Base-by-base conservation (phyloP, 257 asterid genomes). In the Nicotiana attenuata region DNA sequence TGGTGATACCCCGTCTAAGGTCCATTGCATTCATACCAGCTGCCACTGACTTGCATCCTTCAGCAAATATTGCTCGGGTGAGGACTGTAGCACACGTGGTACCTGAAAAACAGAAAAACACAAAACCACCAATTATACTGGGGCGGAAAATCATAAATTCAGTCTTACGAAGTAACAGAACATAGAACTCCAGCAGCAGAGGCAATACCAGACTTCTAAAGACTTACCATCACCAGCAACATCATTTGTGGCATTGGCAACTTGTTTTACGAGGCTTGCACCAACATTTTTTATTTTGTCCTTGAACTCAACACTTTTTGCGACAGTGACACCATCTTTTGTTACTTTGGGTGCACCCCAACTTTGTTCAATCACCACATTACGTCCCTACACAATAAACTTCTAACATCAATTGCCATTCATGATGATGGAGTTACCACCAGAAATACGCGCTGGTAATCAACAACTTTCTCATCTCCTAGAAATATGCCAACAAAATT, bases 271-370 rank as follows among this genome's bases (percentile, higher is more conserved):
- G 14, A 96, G 97, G 91, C 98, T 94, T 4, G 99, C 99, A 57
- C 99, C 99, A 73, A 96, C 87, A 75, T 96, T 96, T 89, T 91
- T 94, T 53, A 92, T 90, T 77, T 83, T 96, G 89, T 96, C 97
- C 89, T 92, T 96, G 81, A 96, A 96, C 47, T 96, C 98, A 84
- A 96, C 90, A 88, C 97, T 96, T 84, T 96, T 96, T 0, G 99
- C 99, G 47, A 96, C 99, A 5, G 99, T 96, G 22, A 96, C 98
- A 67, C 99, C 99, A 81, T 96, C 99, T 90, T 96, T 96, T 47
- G 99, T 96, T 84, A 96, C 98, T 85, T 96, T 96, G 11, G 99
- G 99, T 73, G 97, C 99, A 81, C 99, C 99, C 98, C 98, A 94
- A 56, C 98, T 96, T 92, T 96, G 98, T 83, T 96, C 99, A 83